Base-by-base conservation (phyloP, 176 grass and related monocot genomes). In the Alloteropsis semialata region DNA sequence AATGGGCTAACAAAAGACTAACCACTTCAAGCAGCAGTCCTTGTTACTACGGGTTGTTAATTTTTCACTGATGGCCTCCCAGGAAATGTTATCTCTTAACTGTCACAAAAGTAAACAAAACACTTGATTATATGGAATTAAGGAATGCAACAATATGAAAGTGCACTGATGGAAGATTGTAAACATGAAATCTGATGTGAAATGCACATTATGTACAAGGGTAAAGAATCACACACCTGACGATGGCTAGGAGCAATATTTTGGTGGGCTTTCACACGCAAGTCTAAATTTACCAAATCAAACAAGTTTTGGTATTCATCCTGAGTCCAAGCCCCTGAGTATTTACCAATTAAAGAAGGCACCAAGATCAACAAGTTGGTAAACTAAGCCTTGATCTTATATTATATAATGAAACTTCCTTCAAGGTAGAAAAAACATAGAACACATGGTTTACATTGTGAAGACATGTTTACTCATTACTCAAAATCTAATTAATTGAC, bases 201-300 rank as follows among this genome's bases (percentile, higher is more conserved):
- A 63, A 71, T 43, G 74, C 16, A 79, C 12, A 79, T 74, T 34
- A 81, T 69, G 15, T 58, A 82, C 19, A 74, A 12, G 30, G 59
- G 7, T 42, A 87, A 84, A 78, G 38, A 85, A 79, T 50, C 41
- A 81, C 81, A 74, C 48, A 95, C 95, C 75, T 74, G 25, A n/a
- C 81, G 76, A 67, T 94, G 82, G 83, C 61, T 80, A 54, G 54
- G 21, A 56, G 72, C 7, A 46, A 74, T 24, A 17, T 65, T 25
- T 51, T 88, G 49, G 74, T 72, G 79, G 33, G 81, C 90, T 90
- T 93, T 98, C 58, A 88, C 30, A 39, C 57, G 84, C 87, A 95
- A 80, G 78, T 98, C 95, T 80, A 88, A 50, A 57, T 98, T 98
- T 64, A 95, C 95, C 71, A 98, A 76, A 90, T 95, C 86, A 84